phyloP scores from a whole-genome alignment of 331 rosid genomes.

The Dryas integrifolia region DNA sequence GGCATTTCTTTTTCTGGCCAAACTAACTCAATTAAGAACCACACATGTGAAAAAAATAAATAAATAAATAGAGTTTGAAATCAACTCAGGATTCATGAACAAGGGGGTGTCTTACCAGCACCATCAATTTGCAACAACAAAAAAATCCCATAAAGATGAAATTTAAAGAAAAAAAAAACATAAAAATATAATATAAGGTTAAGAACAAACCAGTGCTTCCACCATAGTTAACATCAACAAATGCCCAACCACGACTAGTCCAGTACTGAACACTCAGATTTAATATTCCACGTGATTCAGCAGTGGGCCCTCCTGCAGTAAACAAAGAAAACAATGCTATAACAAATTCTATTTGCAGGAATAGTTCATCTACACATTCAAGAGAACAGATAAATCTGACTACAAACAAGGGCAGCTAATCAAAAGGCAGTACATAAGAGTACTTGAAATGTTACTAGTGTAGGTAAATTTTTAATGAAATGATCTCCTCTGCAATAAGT shows the following conservation, averaged over 20 bases:
- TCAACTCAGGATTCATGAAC: too few species aligned
- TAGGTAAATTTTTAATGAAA: neutral
- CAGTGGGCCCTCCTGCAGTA: constrained; percentile 89
- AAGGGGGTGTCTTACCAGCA: too few species aligned
- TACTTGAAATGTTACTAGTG: neutral
- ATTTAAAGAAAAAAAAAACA: neutral
- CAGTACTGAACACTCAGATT: constrained; percentile 76
- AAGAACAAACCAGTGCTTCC: constrained; percentile 96
- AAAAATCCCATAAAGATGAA: neutral
- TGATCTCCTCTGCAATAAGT: neutral
- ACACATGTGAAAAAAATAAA: neutral
- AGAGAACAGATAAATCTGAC: neutral
- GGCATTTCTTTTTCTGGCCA: neutral
- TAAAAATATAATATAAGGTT: constrained; percentile 8
- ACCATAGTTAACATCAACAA: constrained; percentile 85
- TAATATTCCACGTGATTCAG: constrained; percentile 73
- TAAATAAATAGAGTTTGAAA: neutral
- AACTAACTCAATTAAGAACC: neutral
- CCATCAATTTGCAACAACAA: neutral
- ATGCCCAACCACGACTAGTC: constrained; percentile 97
- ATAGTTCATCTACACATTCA: constrained; percentile 2
- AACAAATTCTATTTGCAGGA: neutral
- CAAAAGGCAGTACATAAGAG: neutral
- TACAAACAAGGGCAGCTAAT: neutral
- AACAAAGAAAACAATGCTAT: constrained; percentile 15